A percentile compares a stretch with the other conserved stretches of the same genome.
Conservation (phyloP, 331 rosid genomes). For the Malus hybrid region DNA sequence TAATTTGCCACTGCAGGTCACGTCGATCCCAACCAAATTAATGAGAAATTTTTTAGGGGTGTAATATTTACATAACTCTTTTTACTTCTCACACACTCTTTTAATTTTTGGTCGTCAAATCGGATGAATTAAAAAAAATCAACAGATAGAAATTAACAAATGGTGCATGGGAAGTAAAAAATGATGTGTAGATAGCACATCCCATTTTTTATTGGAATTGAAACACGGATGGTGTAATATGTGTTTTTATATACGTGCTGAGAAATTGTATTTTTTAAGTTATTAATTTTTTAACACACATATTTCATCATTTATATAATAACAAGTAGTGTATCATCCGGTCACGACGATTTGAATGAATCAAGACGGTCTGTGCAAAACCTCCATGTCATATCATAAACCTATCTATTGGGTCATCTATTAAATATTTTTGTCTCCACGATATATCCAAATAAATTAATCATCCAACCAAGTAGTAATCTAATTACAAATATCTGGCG, state of each 20-base stretch:
- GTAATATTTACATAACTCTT: too few species aligned
- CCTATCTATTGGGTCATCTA: neutral
- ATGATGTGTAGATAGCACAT: too few species aligned
- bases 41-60: too few species aligned
- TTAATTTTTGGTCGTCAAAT: too few species aligned
- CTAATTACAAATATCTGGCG: neutral
- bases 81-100: too few species aligned
- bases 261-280: too few species aligned
- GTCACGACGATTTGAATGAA: neutral
- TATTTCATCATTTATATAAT: too few species aligned
- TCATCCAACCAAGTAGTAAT: neutral
- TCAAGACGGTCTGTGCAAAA: neutral
- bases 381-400: neutral
- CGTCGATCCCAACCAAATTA: neutral
- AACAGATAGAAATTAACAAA: too few species aligned
- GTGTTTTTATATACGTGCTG: accelerated
- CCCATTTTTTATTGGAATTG: too few species aligned
- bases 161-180: too few species aligned
- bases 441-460: neutral
- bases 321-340: accelerated
- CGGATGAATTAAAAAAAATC: too few species aligned
- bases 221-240: accelerated
- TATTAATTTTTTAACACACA: too few species aligned
- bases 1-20: neutral
- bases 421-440: neutral